phyloP scores from a whole-genome alignment of 2,329 filamentous ascomycete species.

The Aspergillus sp. region DNA sequence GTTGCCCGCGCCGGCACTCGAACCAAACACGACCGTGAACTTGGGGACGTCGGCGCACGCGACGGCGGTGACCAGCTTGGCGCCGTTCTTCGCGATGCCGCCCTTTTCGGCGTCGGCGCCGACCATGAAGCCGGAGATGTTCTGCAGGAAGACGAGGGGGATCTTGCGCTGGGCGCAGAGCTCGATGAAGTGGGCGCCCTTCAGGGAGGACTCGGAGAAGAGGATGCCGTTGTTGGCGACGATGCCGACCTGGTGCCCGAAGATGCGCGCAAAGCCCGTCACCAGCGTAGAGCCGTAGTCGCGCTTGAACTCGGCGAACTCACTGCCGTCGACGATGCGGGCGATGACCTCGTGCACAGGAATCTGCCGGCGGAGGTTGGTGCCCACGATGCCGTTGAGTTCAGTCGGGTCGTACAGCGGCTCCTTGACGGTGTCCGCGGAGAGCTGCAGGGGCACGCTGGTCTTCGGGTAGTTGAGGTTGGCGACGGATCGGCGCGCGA shows the following conservation, averaged over 20 bases:
- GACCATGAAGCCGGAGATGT: constrained; percentile 98
- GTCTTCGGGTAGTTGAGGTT: constrained; percentile 84
- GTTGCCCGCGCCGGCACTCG: constrained; percentile 89
- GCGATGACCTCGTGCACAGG: constrained; percentile 89
- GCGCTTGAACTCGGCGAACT: constrained; percentile 92
- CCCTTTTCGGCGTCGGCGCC: constrained; percentile 87
- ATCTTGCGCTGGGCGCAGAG: constrained; percentile 87
- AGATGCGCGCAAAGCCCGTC: constrained; percentile 86
- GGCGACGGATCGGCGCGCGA: constrained; percentile 77
- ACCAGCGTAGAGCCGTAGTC: constrained; percentile 86
- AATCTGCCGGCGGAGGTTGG: constrained; percentile 82
- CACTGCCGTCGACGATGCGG: constrained; percentile 84
- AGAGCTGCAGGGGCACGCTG: constrained; percentile 26
- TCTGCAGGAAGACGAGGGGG: constrained; percentile 90
- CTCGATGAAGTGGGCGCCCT: constrained; percentile 96
- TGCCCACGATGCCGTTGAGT: constrained; percentile 82
- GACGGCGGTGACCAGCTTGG: constrained; percentile 93
- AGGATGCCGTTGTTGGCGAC: constrained; percentile 95
- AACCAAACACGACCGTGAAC: constrained; percentile 94
- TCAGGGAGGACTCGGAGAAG: constrained; percentile 83
- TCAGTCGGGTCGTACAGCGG: constrained; percentile 79
- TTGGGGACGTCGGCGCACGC: constrained; percentile 94
- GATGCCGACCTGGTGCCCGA: constrained; percentile 88
- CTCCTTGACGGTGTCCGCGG: constrained; percentile 57
- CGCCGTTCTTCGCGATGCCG: constrained; percentile 96